phyloP scores from a whole-genome alignment of 176 grass and related monocot genomes.

The Urochloa ruziziensis region DNA sequence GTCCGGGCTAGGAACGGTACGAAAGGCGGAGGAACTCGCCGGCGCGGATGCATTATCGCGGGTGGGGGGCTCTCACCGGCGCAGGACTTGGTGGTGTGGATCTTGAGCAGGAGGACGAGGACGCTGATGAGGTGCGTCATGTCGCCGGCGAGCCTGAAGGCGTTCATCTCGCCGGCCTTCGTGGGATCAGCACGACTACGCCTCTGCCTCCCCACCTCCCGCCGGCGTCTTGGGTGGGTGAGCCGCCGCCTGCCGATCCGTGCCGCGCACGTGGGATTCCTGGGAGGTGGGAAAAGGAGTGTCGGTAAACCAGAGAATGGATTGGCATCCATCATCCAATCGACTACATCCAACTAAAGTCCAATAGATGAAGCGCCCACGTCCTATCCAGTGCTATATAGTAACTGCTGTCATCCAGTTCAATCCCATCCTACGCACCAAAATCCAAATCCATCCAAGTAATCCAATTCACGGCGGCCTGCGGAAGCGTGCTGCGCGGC shows the following conservation, averaged over 20 bases:
- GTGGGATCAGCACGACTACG: not conserved
- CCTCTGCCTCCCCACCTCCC: not conserved
- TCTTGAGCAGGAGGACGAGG: constrained; percentile 75
- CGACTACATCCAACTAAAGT: no score
- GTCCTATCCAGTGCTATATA: no score
- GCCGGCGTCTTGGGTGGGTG: not conserved
- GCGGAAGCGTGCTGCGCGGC: no score
- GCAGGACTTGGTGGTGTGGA: constrained; percentile 79
- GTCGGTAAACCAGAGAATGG: no score
- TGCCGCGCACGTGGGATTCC: not conserved
- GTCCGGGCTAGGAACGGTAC: not conserved
- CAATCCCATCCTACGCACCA: no score
- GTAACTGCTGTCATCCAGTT: no score
- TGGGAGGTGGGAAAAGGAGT: not conserved
- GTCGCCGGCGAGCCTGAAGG: constrained; percentile 63
- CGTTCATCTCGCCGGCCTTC: constrained; percentile 41
- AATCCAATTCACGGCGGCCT: no score
- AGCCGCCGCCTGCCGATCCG: not conserved
- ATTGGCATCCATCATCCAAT: no score
- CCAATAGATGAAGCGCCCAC: no score
- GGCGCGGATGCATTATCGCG: not conserved
- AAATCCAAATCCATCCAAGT: no score
- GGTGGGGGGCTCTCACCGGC: constrained; percentile 28
- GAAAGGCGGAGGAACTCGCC: not conserved
- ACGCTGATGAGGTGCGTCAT: constrained; percentile 73